A percentile compares a stretch with the other conserved stretches of the same genome.
These are phyloP conservation scores for Sporothrix schenckii DNA, from an alignment of 2,329 filamentous ascomycete species.

Conservation along the genomic window DNA sequence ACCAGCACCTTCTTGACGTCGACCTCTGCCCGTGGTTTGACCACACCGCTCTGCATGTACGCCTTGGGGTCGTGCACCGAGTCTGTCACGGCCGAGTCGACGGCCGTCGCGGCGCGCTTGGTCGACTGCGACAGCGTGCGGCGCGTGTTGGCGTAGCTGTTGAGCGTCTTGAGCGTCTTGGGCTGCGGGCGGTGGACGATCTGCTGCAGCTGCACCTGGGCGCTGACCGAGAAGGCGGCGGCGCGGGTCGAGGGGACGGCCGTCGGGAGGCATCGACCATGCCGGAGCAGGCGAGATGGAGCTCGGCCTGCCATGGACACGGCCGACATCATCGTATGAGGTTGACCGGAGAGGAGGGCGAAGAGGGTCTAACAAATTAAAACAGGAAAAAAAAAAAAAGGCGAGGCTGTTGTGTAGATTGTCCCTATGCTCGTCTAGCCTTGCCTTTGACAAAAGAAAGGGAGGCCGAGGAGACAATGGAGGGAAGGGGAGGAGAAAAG, in stretches of 20 bases:
- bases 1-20: constrained; percentile 97
- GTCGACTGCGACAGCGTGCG: constrained; percentile 51
- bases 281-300: constrained; percentile 58
- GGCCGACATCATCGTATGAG: constrained; percentile 41
- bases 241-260: constrained; percentile 51
- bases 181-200: constrained; percentile 39
- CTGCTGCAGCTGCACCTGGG: constrained; percentile 40
- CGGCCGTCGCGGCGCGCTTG: constrained; percentile 49
- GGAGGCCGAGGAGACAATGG: constrained; percentile 3
- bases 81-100: constrained; percentile 43
- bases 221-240: constrained; percentile 35
- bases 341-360: constrained; percentile 20
- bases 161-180: constrained; percentile 22
- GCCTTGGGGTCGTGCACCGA: constrained; percentile 50
- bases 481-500: constrained; percentile 4
- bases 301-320: constrained; percentile 57
- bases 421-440: constrained; percentile 19
- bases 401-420: constrained; percentile 10
- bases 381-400: constrained; percentile 3
- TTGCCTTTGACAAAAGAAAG: constrained; percentile 5
- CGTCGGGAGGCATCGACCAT: constrained; percentile 56
- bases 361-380: background rate
- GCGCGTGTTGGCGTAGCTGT: constrained; percentile 40
- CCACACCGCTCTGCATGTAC: constrained; percentile 77
- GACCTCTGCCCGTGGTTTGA: constrained; percentile 77